phyloP scores from a whole-genome alignment of 1,284 basidiomycete genomes.

The Pholiota adiposa region DNA sequence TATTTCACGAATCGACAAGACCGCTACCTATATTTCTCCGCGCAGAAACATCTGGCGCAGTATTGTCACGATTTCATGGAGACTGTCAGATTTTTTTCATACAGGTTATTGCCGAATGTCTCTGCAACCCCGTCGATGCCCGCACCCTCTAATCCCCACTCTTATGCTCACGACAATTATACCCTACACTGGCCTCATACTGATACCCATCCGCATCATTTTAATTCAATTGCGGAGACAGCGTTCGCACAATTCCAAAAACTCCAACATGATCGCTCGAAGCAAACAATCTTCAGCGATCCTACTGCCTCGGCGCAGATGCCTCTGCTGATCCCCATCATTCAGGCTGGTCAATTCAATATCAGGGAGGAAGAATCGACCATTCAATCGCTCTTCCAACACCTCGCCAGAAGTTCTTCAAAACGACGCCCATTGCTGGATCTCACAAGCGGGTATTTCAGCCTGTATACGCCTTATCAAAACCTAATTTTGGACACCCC shows the following conservation, averaged over 20 bases:
- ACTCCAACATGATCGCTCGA: conserved; percentile 31
- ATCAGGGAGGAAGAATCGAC: conserved; percentile 82
- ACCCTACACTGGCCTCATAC: conserved; percentile 61
- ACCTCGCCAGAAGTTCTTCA: conserved; percentile 26
- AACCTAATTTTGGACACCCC: conserved; percentile 64
- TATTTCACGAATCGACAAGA: conserved; percentile 98
- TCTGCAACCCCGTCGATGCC: conserved; percentile 7
- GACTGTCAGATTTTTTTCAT: conserved; percentile 77
- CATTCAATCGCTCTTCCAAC: conserved; percentile 61
- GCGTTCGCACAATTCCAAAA: conserved; percentile 58
- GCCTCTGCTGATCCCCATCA: conserved; percentile 76
- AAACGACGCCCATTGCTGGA: conserved; percentile 55
- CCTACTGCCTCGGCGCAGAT: conserved; percentile 32
- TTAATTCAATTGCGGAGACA: conserved; percentile 54
- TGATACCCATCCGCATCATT: conserved; percentile 59
- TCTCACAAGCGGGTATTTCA: conserved; percentile 96
- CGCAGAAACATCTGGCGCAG: conserved; percentile 68
- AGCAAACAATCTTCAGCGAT: neutral
- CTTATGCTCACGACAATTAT: conserved; percentile 41
- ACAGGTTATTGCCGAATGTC: conserved; percentile 51
- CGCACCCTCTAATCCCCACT: conserved; percentile 24
- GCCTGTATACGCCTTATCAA: conserved; percentile 85
- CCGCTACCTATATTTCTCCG: conserved; percentile 82
- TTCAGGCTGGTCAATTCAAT: conserved; percentile 85
- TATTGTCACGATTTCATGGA: conserved; percentile 86